Conservation (phyloP, 2,329 filamentous ascomycete genomes). For the Stagonosporopsis rhizophila region DNA sequence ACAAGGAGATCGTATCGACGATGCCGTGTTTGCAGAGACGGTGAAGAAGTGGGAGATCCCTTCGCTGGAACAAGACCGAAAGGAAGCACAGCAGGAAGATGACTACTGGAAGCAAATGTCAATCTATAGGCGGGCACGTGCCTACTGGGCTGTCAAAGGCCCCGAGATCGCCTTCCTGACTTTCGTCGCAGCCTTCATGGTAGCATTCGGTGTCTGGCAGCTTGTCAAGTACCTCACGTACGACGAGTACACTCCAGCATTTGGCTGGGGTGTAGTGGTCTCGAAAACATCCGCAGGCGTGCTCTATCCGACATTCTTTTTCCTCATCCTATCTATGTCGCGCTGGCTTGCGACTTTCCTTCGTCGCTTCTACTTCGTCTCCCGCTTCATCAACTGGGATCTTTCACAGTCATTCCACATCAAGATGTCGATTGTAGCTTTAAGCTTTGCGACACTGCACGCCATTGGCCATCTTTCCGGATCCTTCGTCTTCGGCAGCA, state of each 20-base stretch:
- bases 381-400: slow-evolving; percentile 65
- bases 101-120: slow-evolving; percentile 57
- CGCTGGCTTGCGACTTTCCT: slow-evolving; percentile 63
- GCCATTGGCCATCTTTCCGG: slow-evolving; percentile 63
- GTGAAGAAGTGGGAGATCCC: slow-evolving; percentile 59
- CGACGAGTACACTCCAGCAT: slow-evolving; percentile 55
- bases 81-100: slow-evolving; percentile 56
- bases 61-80: slow-evolving; percentile 56
- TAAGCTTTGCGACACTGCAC: slow-evolving; percentile 61
- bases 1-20: slow-evolving; percentile 53
- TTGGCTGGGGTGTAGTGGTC: slow-evolving; percentile 64
- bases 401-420: slow-evolving; percentile 64
- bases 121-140: slow-evolving; percentile 55
- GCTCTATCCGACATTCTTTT: slow-evolving; percentile 65
- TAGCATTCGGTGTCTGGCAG: slow-evolving; percentile 64
- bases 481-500: slow-evolving; percentile 60
- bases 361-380: slow-evolving; percentile 60
- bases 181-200: slow-evolving; percentile 57
- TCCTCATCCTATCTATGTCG: slow-evolving; percentile 65
- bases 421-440: slow-evolving; percentile 59
- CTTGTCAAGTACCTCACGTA: slow-evolving; percentile 60
- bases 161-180: slow-evolving; percentile 60
- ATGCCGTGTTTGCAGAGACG: slow-evolving; percentile 55
- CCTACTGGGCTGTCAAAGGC: slow-evolving; percentile 64
- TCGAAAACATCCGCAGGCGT: slow-evolving; percentile 64